Percentiles rank a stretch among this genome's conserved stretches.
Evolutionary conservation across 805 yeast species (phyloP).

Genomic region (Candida yuanshanica): DNA sequence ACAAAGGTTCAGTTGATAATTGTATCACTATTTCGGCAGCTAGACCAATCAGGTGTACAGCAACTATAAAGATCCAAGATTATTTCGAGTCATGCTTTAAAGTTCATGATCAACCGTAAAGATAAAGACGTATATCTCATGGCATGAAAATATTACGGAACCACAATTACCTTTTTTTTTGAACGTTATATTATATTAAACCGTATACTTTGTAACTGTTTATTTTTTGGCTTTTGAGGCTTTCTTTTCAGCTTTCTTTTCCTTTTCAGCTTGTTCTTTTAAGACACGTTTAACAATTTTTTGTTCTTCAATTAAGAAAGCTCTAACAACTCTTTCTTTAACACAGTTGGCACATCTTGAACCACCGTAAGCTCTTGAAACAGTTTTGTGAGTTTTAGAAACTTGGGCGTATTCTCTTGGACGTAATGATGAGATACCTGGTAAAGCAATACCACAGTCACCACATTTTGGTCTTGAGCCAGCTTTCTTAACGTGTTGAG

Average conservation of each 20-base stretch:
- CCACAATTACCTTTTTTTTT: conserved; percentile 7
- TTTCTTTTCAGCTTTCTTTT: conserved; percentile 54
- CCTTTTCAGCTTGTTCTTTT: conserved; percentile 92
- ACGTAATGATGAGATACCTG: conserved; percentile 91
- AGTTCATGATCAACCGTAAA: too few relatives aligned
- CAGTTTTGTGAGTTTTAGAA: conserved; percentile 96
- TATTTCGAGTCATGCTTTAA: too few relatives aligned
- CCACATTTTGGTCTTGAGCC: conserved; percentile 83
- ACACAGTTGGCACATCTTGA: conserved; percentile 97
- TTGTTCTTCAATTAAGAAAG: conserved; percentile 99
- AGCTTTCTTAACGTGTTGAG: conserved; percentile 91
- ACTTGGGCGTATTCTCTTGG: conserved; percentile 96
- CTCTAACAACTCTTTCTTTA: conserved; percentile 98
- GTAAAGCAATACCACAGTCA: conserved; percentile 73
- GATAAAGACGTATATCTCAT: not conserved
- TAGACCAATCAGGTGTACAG: too few relatives aligned
- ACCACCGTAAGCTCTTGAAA: conserved; percentile 99
- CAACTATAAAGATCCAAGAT: too few relatives aligned
- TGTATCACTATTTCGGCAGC: too few relatives aligned
- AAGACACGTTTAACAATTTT: conserved; percentile 99
- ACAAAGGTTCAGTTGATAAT: too few relatives aligned
- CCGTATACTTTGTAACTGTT: conserved; percentile 11
- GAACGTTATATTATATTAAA: conserved; percentile 12
- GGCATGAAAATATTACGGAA: not conserved
- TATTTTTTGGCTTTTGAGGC: conserved; percentile 27